These are phyloP conservation scores for Eucalyptus regnans DNA, from an alignment of 345 rosid species.

Conservation along the genomic window DNA sequence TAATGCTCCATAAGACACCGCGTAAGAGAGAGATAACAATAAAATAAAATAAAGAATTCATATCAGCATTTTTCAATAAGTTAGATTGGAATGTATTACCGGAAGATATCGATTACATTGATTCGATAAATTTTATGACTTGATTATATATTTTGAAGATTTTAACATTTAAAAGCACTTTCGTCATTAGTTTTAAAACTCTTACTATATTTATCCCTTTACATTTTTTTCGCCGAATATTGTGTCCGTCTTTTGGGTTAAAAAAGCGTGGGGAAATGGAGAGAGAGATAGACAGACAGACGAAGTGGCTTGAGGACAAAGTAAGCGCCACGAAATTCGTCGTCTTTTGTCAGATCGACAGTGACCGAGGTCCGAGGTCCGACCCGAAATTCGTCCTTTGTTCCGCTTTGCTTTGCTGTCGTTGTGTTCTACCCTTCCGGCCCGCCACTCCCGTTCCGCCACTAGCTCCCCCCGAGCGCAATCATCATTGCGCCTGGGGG, in stretches of 20 bases:
- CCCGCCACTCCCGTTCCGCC: background rate
- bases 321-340: background rate
- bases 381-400: background rate
- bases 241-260: background rate
- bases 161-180: too few relatives aligned
- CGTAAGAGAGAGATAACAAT: rapidly evolving
- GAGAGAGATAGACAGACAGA: background rate
- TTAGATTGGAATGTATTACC: rapidly evolving
- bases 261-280: background rate
- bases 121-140: rapidly evolving
- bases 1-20: too few relatives aligned
- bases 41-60: too few relatives aligned
- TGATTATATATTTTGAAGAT: too few relatives aligned
- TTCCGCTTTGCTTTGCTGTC: background rate
- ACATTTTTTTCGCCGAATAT: background rate
- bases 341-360: background rate
- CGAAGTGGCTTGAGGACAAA: background rate
- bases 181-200: too few relatives aligned
- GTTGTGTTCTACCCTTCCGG: background rate
- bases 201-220: background rate
- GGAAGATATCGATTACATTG: rapidly evolving
- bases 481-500: background rate
- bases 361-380: background rate
- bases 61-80: too few relatives aligned
- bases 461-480: background rate